Percentiles rank a stretch among this genome's conserved stretches.
These are phyloP conservation scores for Debaryomyces hansenii DNA, from an alignment of 805 yeast genomes.

Conservation along the genomic window DNA sequence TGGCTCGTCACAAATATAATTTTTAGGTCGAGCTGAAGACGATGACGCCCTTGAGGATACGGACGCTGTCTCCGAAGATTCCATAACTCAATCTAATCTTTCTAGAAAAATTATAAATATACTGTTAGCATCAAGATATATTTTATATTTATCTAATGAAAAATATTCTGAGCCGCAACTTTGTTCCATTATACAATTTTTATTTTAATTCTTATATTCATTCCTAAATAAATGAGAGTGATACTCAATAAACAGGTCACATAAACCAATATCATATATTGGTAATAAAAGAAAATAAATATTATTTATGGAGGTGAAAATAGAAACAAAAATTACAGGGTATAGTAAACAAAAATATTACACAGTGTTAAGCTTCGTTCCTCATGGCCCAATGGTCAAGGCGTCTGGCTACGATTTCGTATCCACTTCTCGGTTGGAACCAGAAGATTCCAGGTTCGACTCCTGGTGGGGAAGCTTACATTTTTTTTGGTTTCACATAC, in stretches of 20 bases:
- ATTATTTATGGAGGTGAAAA: no score
- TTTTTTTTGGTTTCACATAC: background rate
- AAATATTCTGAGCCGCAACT: no score
- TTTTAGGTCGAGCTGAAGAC: slow-evolving; percentile 52
- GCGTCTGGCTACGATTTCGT: slow-evolving; percentile 51
- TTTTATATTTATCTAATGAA: no score
- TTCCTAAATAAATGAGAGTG: no score
- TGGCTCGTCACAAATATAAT: slow-evolving; percentile 59
- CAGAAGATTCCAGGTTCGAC: slow-evolving; percentile 59
- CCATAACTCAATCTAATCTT: slow-evolving; percentile 4
- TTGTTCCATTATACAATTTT: no score
- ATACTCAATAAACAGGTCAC: no score
- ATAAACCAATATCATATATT: no score
- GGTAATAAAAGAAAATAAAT: no score
- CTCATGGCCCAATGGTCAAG: slow-evolving; percentile 56
- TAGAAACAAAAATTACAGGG: background rate
- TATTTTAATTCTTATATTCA: no score
- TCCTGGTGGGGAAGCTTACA: slow-evolving; percentile 53
- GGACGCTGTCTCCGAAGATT: slow-evolving; percentile 12
- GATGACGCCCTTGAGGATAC: slow-evolving; percentile 11
- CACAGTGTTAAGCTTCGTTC: slow-evolving; percentile 41
- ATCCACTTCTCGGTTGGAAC: slow-evolving; percentile 40
- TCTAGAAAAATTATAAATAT: no score
- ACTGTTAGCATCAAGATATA: no score
- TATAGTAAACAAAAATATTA: background rate